Conservation (phyloP, 2,329 filamentous ascomycete genomes). For the Samsoniella hepiali region DNA sequence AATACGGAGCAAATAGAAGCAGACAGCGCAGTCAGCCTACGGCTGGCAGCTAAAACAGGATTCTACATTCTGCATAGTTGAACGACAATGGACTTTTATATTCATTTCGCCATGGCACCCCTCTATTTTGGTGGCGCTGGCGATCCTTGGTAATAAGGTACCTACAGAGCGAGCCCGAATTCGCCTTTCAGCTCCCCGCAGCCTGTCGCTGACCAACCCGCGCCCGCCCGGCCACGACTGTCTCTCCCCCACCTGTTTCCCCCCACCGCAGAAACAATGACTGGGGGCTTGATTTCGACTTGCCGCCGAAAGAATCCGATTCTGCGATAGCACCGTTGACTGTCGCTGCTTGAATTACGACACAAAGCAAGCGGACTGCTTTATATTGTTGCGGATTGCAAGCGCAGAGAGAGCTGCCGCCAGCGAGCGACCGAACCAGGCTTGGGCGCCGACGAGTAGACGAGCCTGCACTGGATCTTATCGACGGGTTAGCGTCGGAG, state of each 20-base stretch:
- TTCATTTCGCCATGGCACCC: neutral
- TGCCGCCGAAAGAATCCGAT: neutral
- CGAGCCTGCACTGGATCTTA: neutral
- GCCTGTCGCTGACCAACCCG: constrained; percentile 13
- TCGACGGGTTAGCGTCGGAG: neutral
- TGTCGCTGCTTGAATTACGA: neutral
- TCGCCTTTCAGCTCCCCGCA: neutral
- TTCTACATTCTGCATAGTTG: neutral
- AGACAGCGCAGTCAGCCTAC: neutral
- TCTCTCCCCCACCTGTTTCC: neutral
- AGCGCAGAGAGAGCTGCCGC: neutral
- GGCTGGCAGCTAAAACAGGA: neutral
- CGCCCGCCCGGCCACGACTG: neutral
- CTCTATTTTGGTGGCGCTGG: neutral
- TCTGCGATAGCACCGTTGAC: too few relatives aligned
- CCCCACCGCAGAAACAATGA: constrained; percentile 3
- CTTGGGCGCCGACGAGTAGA: neutral
- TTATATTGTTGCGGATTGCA: neutral
- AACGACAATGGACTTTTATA: neutral
- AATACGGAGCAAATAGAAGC: neutral
- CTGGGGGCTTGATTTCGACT: neutral
- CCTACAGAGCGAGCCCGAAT: neutral
- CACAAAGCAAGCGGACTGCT: neutral
- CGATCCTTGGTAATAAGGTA: neutral
- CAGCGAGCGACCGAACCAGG: neutral